These are phyloP conservation scores for Amphirosellinia nigrospora DNA, from an alignment of 495 filamentous ascomycete species.

Conservation along the genomic window DNA sequence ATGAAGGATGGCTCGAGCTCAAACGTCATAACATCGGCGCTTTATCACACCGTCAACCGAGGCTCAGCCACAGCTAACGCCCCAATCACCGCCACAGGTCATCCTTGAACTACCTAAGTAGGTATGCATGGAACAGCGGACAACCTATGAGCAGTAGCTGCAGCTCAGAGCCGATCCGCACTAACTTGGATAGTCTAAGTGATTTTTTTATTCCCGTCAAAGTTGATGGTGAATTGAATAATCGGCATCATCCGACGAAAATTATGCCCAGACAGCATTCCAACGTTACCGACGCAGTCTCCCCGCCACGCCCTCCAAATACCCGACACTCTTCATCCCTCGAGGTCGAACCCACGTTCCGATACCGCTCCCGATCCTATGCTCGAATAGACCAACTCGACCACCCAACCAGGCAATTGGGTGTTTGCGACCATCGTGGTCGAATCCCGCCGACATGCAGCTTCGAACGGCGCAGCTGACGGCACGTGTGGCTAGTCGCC, in stretches of 20 bases:
- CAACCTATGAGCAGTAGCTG: not conserved
- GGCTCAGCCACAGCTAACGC: constrained; percentile 8
- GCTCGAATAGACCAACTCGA: constrained; percentile 12
- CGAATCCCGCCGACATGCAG: constrained; percentile 41
- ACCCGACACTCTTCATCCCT: not conserved
- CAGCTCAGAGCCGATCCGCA: not conserved
- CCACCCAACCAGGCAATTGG: constrained; percentile 34
- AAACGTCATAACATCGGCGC: constrained; percentile 14
- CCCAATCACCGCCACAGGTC: not conserved
- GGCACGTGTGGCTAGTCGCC: constrained; percentile 32
- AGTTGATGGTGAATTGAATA: constrained; percentile 7
- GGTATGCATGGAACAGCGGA: too few species aligned
- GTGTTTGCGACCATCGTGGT: constrained; percentile 24
- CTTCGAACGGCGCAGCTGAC: constrained; percentile 47
- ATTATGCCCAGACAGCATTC: not conserved
- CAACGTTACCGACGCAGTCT: not conserved
- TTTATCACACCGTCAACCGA: constrained; percentile 1
- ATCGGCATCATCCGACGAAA: constrained; percentile 15
- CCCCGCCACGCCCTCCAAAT: not conserved
- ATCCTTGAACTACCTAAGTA: not conserved
- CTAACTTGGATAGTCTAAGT: constrained; percentile 4
- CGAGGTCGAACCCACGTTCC: constrained; percentile 2
- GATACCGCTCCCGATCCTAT: constrained; percentile 4
- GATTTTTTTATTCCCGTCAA: constrained; percentile 9
- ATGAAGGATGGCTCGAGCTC: constrained; percentile 30